Conservation (phyloP, 306 rosid genomes). For the Abrus pulchellus region DNA sequence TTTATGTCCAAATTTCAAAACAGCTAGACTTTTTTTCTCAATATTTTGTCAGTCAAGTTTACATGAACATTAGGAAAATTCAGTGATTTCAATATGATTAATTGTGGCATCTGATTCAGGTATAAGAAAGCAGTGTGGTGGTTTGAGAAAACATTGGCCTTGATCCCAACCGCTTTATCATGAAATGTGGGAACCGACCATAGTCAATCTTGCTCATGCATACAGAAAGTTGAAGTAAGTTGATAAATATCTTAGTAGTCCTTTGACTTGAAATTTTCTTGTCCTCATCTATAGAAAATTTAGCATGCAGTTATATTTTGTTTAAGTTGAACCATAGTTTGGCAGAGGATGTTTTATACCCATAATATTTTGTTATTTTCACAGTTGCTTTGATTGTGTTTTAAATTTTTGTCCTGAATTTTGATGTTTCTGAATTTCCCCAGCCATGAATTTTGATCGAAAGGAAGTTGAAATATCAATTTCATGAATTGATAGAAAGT, state of each 20-base stretch:
- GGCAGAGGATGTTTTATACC: slow-evolving; percentile 9
- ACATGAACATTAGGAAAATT: slow-evolving; percentile 22
- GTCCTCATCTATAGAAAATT: slow-evolving; percentile 8
- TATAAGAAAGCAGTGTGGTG: slow-evolving; percentile 82
- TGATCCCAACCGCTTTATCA: slow-evolving; percentile 77
- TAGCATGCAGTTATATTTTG: not conserved
- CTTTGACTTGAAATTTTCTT: slow-evolving; percentile 25
- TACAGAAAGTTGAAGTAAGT: slow-evolving; percentile 91
- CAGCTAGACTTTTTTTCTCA: not conserved
- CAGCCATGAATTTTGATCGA: not conserved
- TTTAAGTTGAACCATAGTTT: slow-evolving; percentile 28
- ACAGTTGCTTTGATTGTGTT: slow-evolving; percentile 12
- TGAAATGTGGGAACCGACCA: slow-evolving; percentile 96
- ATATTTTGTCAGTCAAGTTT: slow-evolving; percentile 19
- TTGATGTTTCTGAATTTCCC: too few relatives aligned
- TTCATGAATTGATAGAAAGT: not conserved
- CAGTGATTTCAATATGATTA: slow-evolving; percentile 40
- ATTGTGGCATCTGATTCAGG: slow-evolving; percentile 64
- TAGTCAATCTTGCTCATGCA: slow-evolving; percentile 93
- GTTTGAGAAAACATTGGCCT: slow-evolving; percentile 91
- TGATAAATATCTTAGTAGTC: slow-evolving; percentile 32
- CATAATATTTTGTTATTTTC: slow-evolving; percentile 23
- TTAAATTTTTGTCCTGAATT: slow-evolving; percentile 21
- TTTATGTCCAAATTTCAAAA: slow-evolving; percentile 1
- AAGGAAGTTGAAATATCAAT: slow-evolving; percentile 19